phyloP scores from a whole-genome alignment of 192 early-diverging fungal species.

The Fimicolochytrium jonesii region DNA sequence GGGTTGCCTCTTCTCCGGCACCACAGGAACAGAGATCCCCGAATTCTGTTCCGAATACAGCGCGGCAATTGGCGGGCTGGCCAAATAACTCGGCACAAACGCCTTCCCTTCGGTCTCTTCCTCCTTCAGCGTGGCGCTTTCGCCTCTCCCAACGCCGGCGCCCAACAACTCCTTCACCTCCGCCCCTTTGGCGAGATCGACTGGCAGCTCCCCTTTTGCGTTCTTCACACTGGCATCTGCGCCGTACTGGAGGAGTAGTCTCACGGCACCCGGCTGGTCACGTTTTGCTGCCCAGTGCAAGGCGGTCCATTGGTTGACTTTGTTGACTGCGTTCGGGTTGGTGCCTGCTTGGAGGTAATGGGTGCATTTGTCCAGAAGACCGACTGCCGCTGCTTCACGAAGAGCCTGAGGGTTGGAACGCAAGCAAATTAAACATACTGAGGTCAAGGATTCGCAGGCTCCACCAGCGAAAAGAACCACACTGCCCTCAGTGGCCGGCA shows the following conservation, averaged over 20 bases:
- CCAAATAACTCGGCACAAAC: constrained; percentile 2
- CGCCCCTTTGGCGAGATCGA: constrained; percentile 50
- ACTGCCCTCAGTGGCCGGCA: too few relatives aligned
- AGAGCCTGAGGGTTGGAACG: too few relatives aligned
- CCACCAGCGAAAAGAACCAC: too few relatives aligned
- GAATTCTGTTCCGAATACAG: too few relatives aligned
- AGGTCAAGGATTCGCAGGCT: too few relatives aligned
- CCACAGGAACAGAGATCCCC: too few relatives aligned
- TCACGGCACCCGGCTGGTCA: constrained; percentile 69
- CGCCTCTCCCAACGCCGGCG: not conserved
- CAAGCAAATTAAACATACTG: too few relatives aligned
- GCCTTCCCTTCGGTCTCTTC: not conserved
- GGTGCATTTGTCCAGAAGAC: constrained; percentile 64
- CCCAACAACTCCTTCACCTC: not conserved
- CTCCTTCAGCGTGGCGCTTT: not conserved
- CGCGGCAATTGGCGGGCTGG: too few relatives aligned
- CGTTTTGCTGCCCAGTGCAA: constrained; percentile 88
- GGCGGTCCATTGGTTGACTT: constrained; percentile 82
- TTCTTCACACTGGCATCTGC: constrained; percentile 64
- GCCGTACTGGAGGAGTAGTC: constrained; percentile 69
- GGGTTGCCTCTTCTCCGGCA: too few relatives aligned
- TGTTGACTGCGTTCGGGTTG: constrained; percentile 64
- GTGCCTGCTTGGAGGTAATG: constrained; percentile 61
- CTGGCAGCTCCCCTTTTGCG: constrained; percentile 64
- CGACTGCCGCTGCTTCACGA: constrained; percentile 57